Percentiles rank a stretch among this genome's conserved stretches.
Evolutionary conservation across 73 alveolate genomes (phyloP).

Genomic region (Durusdinium trenchii): DNA sequence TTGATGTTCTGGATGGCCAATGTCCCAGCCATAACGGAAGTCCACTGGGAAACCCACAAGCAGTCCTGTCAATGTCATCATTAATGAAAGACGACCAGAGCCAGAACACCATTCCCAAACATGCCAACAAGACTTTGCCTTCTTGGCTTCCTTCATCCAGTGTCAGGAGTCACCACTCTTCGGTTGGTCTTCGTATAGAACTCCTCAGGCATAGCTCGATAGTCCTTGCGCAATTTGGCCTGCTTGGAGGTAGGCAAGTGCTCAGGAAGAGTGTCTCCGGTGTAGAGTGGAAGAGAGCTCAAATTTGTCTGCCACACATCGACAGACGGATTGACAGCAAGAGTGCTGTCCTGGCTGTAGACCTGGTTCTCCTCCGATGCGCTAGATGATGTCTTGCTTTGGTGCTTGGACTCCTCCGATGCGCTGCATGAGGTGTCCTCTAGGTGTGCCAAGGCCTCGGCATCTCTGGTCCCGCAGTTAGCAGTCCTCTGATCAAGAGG

Average conservation of each 20-base stretch:
- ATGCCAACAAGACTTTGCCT: background rate
- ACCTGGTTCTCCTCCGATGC: too few relatives aligned
- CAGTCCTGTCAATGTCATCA: background rate
- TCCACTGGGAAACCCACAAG: background rate
- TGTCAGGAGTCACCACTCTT: background rate
- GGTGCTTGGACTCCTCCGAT: too few relatives aligned
- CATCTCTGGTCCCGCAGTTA: too few relatives aligned
- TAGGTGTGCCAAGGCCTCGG: too few relatives aligned
- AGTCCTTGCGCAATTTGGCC: background rate
- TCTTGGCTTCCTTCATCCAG: background rate
- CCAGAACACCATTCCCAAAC: background rate
- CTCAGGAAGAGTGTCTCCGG: background rate
- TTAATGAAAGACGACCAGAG: background rate
- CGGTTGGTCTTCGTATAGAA: background rate
- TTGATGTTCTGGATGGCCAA: background rate
- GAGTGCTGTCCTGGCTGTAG: background rate
- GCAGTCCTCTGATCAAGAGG: too few relatives aligned
- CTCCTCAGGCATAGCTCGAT: background rate
- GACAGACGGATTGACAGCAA: background rate
- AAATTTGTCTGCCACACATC: background rate
- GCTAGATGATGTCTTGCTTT: too few relatives aligned
- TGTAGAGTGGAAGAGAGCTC: background rate
- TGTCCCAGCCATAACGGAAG: slow-evolving; percentile 41
- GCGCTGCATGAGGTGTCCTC: too few relatives aligned
- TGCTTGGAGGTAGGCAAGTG: background rate